These are phyloP conservation scores for Podospora comata DNA, from an alignment of 495 filamentous ascomycete species.

Conservation along the genomic window DNA sequence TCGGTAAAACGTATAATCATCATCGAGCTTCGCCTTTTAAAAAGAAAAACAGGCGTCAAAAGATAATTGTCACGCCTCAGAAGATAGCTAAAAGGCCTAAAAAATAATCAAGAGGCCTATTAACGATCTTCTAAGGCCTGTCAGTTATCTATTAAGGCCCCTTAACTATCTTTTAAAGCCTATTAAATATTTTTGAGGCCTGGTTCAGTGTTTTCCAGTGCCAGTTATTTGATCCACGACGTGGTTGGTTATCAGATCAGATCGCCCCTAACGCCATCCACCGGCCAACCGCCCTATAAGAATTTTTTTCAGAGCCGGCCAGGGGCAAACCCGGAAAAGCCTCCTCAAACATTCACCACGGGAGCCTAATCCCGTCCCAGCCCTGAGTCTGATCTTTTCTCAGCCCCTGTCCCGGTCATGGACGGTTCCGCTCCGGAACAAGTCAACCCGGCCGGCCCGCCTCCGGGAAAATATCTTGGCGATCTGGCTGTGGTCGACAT, in stretches of 20 bases:
- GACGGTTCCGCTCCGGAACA: conserved; percentile 23
- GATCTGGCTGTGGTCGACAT: conserved; percentile 41
- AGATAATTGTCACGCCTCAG: no score
- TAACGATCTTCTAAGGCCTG: no score
- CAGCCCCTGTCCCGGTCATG: conserved; percentile 19
- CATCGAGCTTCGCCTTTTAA: no score
- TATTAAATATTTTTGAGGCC: no score
- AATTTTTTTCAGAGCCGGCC: neutral
- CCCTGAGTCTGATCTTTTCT: neutral
- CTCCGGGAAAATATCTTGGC: neutral
- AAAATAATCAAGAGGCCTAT: no score
- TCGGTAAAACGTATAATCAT: no score
- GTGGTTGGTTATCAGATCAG: neutral
- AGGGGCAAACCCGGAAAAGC: neutral
- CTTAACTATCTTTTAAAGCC: no score
- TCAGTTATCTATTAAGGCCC: no score
- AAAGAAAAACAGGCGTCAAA: no score
- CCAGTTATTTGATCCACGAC: no score
- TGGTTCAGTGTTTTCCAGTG: no score
- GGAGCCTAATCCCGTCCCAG: neutral
- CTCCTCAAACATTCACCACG: conserved; percentile 3
- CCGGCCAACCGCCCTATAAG: conserved; percentile 3
- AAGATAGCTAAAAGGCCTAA: no score
- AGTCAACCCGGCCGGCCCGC: conserved; percentile 8
- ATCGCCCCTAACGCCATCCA: neutral